Evolutionary conservation across 1,139 yeast genomes (phyloP), one percentile per base, ranked within the genome.

Genomic region (Protomyces pachydermus): DNA sequence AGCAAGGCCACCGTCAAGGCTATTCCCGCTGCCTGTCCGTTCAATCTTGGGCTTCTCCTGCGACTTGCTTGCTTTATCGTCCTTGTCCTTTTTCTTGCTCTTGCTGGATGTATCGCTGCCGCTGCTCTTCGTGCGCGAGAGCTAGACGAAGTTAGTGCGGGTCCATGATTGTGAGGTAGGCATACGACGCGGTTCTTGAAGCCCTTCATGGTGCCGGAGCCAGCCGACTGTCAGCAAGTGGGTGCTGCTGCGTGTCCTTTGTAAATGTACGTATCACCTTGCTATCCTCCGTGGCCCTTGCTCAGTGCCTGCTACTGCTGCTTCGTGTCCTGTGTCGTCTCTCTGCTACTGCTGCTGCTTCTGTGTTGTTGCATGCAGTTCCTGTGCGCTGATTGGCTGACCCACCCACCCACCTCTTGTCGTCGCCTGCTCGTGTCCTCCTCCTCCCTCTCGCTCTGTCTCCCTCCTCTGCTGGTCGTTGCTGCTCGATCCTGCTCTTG

Each of bases 141-240:
- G 67, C 65, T 56, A 25, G 10, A 28, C 32, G 38, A 25, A 10
- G 38, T 56, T 28, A 56, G 63, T 34, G 37, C 16, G 14, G 10
- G 53, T 16, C 20, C 9, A 1, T 18, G 12, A 39, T 28, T 46
- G 35, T 55, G 20, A 16, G n/a, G 23, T 20, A 12, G 66, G 6
- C 68, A 10, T 61, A 69, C 71, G 66, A 71, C 70, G 48, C 71
- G 70, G 66, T 69, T 72, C 61, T 69, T 71, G 67, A 71, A 70
- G 57, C 72, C 72, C 67, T 70, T 70, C 72, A 71, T 71, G 20
- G 16, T n/a, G 42, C 4, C 32, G 32, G 32, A 28, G 32, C 32
- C 32, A 28, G 32, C 32, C 32, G 32, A 28, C 32, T 5, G 32
- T 28, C 32, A 28, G 32, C 32, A 28, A 28, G 32, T 28, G 32